These are phyloP conservation scores for Musa schizocarpa DNA, from an alignment of 176 grass and related monocot species.

Conservation along the genomic window DNA sequence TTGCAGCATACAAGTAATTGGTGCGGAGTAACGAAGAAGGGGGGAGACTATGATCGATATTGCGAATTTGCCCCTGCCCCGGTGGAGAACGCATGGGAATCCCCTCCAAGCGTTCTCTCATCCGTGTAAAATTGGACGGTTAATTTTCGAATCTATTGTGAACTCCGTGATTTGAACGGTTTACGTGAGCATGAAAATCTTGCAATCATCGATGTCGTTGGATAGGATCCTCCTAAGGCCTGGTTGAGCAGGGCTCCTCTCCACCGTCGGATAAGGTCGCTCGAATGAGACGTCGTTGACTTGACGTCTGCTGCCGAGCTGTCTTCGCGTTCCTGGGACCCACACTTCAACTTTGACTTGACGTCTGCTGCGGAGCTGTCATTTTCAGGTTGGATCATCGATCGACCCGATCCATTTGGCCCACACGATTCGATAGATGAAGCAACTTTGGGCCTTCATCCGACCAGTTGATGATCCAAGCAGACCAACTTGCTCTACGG, in stretches of 20 bases:
- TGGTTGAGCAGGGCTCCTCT: neutral
- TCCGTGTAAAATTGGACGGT: neutral
- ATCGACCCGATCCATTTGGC: no score
- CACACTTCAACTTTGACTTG: neutral
- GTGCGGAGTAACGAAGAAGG: neutral
- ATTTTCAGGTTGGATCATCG: neutral
- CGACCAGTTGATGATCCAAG: no score
- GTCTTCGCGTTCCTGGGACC: no score
- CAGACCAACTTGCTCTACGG: no score
- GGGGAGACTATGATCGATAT: neutral
- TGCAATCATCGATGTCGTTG: neutral
- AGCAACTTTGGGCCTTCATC: no score
- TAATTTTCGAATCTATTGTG: no score
- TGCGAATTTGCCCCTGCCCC: neutral
- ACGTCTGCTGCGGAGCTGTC: neutral
- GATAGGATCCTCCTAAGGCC: neutral
- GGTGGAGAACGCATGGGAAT: neutral
- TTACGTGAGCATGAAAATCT: neutral
- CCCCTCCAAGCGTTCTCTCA: neutral
- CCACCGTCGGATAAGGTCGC: no score
- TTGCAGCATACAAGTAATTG: neutral
- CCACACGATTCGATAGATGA: no score
- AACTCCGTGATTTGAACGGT: neutral
- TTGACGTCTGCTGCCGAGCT: no score
- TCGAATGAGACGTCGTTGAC: no score